Percentiles rank a stretch among this genome's conserved stretches.
These are phyloP conservation scores for Westerdykella ornata DNA, from an alignment of 2,329 filamentous ascomycete genomes.

Conservation along the genomic window DNA sequence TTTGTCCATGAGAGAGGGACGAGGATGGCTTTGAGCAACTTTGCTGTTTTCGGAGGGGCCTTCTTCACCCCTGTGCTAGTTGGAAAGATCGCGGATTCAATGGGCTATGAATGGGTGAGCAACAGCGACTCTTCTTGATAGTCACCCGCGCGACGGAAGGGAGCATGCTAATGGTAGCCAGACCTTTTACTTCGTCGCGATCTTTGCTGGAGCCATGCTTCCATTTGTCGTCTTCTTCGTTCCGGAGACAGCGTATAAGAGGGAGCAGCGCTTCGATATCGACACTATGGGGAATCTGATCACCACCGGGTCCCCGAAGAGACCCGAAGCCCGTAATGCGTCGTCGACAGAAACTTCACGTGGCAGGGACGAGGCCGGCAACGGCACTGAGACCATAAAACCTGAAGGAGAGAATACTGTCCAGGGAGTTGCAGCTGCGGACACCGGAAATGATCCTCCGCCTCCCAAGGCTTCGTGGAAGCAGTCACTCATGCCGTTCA, in stretches of 20 bases:
- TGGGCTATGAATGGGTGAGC: constrained; percentile 68
- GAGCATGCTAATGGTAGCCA: background rate
- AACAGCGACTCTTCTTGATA: background rate
- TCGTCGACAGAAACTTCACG: background rate
- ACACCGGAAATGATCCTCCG: background rate
- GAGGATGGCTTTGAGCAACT: constrained; percentile 75
- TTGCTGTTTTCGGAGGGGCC: constrained; percentile 63
- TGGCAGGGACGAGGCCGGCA: background rate
- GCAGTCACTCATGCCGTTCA: constrained; percentile 62
- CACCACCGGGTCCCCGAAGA: background rate
- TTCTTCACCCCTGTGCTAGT: constrained; percentile 84
- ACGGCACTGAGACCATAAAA: background rate
- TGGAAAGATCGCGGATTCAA: constrained; percentile 68
- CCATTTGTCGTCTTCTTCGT: constrained; percentile 70
- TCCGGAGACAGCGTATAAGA: constrained; percentile 74
- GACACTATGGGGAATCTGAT: constrained; percentile 49
- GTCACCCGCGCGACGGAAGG: background rate
- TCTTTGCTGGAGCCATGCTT: constrained; percentile 67
- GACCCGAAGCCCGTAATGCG: constrained; percentile 1
- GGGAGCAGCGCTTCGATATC: constrained; percentile 61
- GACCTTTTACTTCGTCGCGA: constrained; percentile 79
- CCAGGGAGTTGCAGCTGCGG: background rate
- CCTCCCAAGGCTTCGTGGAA: constrained; percentile 52
- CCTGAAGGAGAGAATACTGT: background rate
- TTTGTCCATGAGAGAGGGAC: constrained; percentile 80